Base-by-base conservation (phyloP, 495 filamentous ascomycete species). In the Podospora sp. region DNA sequence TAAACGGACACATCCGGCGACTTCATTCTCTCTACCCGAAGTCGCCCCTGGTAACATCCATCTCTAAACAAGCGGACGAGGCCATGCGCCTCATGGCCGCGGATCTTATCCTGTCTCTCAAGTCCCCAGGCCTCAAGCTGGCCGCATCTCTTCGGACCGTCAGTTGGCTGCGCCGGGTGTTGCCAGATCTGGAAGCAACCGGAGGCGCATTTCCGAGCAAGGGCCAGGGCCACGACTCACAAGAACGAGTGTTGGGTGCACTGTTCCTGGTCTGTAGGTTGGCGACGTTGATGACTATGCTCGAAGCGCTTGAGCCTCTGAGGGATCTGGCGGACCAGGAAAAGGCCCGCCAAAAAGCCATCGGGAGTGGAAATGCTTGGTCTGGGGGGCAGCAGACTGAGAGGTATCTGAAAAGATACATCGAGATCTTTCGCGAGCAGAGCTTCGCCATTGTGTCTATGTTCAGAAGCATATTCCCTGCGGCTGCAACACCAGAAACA, bases 391-490 rank as follows among this genome's bases (percentile, higher is more conserved):
- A 96, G 72, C 95, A 99, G 73, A 97, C 94, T 1, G 96, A 97
- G 73, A 85, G 92, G 25, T 99, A 93, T 70, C 80, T 99, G 46
- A 99, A 99, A 76, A 83, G 92, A 61, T 99, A 96, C 79, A 90
- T 99, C 71, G 96, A 99, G 76, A 96, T 98, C 29, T 98, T 97
- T 79, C 90, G 96, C 61, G 96, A 99, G 78, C 96, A 99, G 78
- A 95, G 92, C 72, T 99, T 99, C 73, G 91, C 90, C 12, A 96
- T 97, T 66, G 86, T 98, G 22, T 93, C 91, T 21, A 91, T 97
- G 85, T 97, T 95, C 75, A 90, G 88, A 68, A 92, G 87, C 71
- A 95, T 98, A 55, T 98, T 97, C 73, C 87, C 90, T 2, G 81
- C 85, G 8, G 78, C 81, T 2, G 33, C 68, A 16, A 52, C 62